phyloP scores from a whole-genome alignment of 805 yeast species.

The Pichia nakasei region DNA sequence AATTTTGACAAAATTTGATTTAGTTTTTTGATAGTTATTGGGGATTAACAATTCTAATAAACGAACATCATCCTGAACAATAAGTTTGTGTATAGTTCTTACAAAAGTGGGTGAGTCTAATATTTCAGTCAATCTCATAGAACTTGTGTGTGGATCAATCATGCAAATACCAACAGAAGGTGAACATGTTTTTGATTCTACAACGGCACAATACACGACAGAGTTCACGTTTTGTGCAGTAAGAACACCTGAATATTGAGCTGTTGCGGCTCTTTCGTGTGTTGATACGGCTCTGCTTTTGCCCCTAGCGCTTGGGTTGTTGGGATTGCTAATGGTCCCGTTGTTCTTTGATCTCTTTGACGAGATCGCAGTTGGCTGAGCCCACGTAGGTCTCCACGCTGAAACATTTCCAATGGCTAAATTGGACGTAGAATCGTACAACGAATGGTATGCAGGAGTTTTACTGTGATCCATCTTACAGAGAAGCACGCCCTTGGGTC shows the following conservation, averaged over 20 bases:
- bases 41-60: conserved; percentile 32
- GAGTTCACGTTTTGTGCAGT: conserved; percentile 1
- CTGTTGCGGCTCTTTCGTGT: not conserved
- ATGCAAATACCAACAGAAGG: conserved; percentile 33
- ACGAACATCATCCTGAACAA: conserved; percentile 16
- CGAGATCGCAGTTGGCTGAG: not conserved
- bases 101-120: conserved; percentile 39
- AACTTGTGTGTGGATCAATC: conserved; percentile 30
- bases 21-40: conserved; percentile 13
- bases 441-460: conserved; percentile 1
- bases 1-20: conserved; percentile 28
- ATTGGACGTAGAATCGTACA: conserved; percentile 1
- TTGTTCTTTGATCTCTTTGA: not conserved
- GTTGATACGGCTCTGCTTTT: not conserved
- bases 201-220: conserved; percentile 9
- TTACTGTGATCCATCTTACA: not conserved
- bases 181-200: conserved; percentile 17
- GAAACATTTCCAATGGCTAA: not conserved
- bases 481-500: no score
- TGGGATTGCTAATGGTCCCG: not conserved
- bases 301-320: not conserved
- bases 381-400: conserved; percentile 5
- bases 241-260: not conserved
- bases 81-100: conserved; percentile 34
- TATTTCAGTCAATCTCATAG: conserved; percentile 28